A percentile compares a stretch with the other conserved stretches of the same genome.
Conservation (phyloP, 495 filamentous ascomycete genomes). For the Umbilicaria muhlenbergii region DNA sequence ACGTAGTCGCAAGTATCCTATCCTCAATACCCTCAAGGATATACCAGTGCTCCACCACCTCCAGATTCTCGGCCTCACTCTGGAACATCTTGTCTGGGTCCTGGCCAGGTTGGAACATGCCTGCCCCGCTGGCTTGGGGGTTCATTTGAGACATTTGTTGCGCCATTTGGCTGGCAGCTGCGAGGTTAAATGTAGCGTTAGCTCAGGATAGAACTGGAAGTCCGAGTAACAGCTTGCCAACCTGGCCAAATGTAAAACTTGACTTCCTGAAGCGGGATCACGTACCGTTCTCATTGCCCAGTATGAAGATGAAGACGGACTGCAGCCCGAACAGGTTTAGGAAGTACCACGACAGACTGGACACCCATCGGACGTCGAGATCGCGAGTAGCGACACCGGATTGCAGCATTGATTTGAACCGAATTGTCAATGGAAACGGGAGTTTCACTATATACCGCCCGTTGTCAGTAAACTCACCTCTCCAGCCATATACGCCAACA, state of each 20-base stretch:
- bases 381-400: constrained; percentile 89
- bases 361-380: constrained; percentile 95
- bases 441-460: constrained; percentile 56
- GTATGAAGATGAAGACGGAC: constrained; percentile 92
- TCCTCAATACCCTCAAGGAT: constrained; percentile 78
- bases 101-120: constrained; percentile 83
- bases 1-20: constrained; percentile 39
- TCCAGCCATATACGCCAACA: not conserved
- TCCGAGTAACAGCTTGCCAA: not conserved
- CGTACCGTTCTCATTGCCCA: constrained; percentile 89
- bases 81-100: constrained; percentile 89
- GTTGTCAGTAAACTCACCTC: not conserved
- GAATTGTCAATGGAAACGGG: constrained; percentile 93
- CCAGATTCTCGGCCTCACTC: constrained; percentile 85
- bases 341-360: constrained; percentile 96
- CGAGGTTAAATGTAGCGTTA: not conserved
- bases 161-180: constrained; percentile 87
- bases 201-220: not conserved
- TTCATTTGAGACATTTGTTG: constrained; percentile 83
- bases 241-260: not conserved
- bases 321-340: constrained; percentile 91
- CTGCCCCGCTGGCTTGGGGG: constrained; percentile 41
- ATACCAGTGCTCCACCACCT: constrained; percentile 84
- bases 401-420: constrained; percentile 98
- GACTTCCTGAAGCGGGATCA: not conserved